Conservation (phyloP, 345 rosid genomes). For the Odontarrhena argentea region DNA sequence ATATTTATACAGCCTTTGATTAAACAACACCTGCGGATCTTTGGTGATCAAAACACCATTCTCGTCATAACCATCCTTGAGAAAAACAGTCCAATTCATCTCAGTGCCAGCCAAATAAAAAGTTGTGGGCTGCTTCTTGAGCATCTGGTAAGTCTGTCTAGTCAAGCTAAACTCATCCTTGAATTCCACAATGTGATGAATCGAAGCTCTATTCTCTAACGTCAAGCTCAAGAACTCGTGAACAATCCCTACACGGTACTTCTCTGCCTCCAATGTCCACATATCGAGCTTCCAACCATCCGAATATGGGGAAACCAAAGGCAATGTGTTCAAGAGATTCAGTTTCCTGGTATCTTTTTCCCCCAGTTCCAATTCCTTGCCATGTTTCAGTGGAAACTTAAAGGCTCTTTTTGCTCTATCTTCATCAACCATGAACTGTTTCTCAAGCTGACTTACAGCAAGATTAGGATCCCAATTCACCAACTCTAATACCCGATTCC, state of each 20-base stretch:
- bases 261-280: conserved; percentile 91
- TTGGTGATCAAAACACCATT: conserved; percentile 59
- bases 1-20: conserved; percentile 38
- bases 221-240: conserved; percentile 94
- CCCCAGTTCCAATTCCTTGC: conserved; percentile 65
- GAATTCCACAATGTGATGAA: conserved; percentile 90
- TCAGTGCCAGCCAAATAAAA: conserved; percentile 92
- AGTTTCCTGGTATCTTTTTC: conserved; percentile 54
- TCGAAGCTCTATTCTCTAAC: conserved; percentile 81
- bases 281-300: conserved; percentile 64
- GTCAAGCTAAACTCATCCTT: conserved; percentile 92
- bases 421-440: conserved; percentile 61
- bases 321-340: conserved; percentile 64
- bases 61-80: conserved; percentile 65
- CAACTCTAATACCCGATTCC: conserved; percentile 69
- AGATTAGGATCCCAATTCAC: conserved; percentile 72
- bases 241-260: conserved; percentile 74
- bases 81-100: conserved; percentile 91
- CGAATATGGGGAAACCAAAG: conserved; percentile 79
- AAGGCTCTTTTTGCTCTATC: conserved; percentile 63
- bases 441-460: conserved; percentile 70
- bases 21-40: conserved; percentile 78
- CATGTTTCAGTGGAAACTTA: conserved; percentile 69
- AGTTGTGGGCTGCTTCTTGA: conserved; percentile 66
- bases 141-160: conserved; percentile 79